Percentiles rank a stretch among this genome's conserved stretches.
phyloP scores from a whole-genome alignment of 805 yeast genomes.

The Clavispora phyllophila region DNA sequence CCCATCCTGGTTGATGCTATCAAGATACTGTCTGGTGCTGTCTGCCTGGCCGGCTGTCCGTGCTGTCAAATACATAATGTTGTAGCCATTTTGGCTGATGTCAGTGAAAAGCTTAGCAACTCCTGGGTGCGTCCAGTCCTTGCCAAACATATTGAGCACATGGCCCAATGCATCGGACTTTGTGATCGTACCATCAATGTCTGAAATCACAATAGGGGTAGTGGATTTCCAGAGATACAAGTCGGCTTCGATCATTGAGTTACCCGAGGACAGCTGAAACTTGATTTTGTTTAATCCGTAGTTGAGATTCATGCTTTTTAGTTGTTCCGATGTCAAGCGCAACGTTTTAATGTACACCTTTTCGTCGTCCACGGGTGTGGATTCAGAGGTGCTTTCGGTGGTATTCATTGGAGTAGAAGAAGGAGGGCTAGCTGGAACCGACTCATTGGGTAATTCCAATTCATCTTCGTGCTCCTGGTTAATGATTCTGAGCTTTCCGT shows the following conservation, averaged over 20 bases:
- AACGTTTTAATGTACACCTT: slow-evolving; percentile 74
- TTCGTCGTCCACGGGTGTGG: slow-evolving; percentile 8
- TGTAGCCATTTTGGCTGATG: slow-evolving; percentile 81
- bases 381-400: not conserved
- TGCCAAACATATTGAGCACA: slow-evolving; percentile 85
- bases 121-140: slow-evolving; percentile 98
- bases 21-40: slow-evolving; percentile 76
- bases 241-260: slow-evolving; percentile 67
- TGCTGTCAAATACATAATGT: slow-evolving; percentile 89
- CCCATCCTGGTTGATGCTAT: slow-evolving; percentile 68
- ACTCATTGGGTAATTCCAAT: slow-evolving; percentile 5
- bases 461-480: slow-evolving; percentile 16
- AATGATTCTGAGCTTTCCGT: slow-evolving; percentile 62
- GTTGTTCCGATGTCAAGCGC: slow-evolving; percentile 85
- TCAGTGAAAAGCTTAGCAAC: slow-evolving; percentile 91
- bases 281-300: slow-evolving; percentile 75
- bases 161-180: slow-evolving; percentile 97
- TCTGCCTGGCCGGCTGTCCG: slow-evolving; percentile 96
- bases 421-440: slow-evolving; percentile 3
- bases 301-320: slow-evolving; percentile 64
- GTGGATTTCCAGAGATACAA: slow-evolving; percentile 78
- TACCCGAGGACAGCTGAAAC: slow-evolving; percentile 80
- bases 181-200: slow-evolving; percentile 96
- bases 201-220: slow-evolving; percentile 91
- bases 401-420: not conserved